A percentile compares a stretch with the other conserved stretches of the same genome.
Conservation (phyloP, 2,329 filamentous ascomycete genomes). For the Tolypocladium pustulatum region DNA sequence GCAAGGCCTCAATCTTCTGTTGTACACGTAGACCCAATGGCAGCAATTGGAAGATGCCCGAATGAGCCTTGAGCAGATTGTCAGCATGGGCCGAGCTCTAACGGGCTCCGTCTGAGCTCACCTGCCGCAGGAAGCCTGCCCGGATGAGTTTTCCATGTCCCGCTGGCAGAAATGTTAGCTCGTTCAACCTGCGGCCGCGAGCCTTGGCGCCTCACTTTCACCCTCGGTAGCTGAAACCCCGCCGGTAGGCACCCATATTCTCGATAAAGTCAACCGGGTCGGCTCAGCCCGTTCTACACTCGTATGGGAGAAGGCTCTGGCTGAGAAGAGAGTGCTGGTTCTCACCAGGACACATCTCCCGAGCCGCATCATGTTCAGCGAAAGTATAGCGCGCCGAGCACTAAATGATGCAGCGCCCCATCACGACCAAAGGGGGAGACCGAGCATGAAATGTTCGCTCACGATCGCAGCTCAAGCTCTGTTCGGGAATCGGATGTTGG, state of each 20-base stretch:
- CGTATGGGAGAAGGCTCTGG: slow-evolving; percentile 12
- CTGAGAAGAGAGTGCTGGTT: slow-evolving; percentile 2
- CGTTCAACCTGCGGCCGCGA: not conserved
- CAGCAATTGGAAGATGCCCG: slow-evolving; percentile 86
- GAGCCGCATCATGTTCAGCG: slow-evolving; percentile 6
- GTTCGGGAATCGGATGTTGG: not conserved
- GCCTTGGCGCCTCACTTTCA: slow-evolving; percentile 33
- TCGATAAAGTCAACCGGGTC: slow-evolving; percentile 43
- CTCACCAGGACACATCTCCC: slow-evolving; percentile 5
- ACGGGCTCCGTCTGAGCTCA: slow-evolving; percentile 20
- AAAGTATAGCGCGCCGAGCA: slow-evolving; percentile 6
- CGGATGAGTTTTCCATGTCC: slow-evolving; percentile 57
- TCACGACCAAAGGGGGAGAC: not conserved
- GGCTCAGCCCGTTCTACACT: slow-evolving; percentile 21
- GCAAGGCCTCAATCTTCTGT: slow-evolving; percentile 72
- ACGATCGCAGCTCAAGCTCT: not conserved
- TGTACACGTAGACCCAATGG: slow-evolving; percentile 81
- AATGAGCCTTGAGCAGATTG: slow-evolving; percentile 51
- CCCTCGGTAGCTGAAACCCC: slow-evolving; percentile 49
- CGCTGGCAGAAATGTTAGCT: slow-evolving; percentile 28
- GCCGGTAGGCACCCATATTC: slow-evolving; percentile 69
- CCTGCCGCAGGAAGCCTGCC: slow-evolving; percentile 65
- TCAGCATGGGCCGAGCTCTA: not conserved
- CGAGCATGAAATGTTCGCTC: not conserved
- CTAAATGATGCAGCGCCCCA: not conserved